A percentile compares a stretch with the other conserved stretches of the same genome.
Evolutionary conservation across 179 eudicot species (phyloP).

Genomic region (Spergularia azorica): DNA sequence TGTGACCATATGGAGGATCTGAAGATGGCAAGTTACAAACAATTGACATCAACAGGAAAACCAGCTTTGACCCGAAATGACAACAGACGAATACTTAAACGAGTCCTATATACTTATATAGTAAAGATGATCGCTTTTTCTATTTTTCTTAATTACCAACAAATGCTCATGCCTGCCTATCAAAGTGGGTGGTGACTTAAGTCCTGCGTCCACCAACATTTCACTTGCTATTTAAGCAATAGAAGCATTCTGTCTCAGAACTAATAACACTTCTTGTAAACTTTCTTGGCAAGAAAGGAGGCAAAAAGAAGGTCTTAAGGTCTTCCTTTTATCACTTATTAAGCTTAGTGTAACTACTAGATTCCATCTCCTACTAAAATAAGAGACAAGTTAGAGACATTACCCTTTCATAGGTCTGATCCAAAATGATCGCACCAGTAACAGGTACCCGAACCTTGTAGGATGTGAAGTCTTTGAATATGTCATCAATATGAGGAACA

Average conservation of each 20-base stretch:
- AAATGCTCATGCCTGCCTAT: not conserved
- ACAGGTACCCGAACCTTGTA: conserved; percentile 99
- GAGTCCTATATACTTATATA: not conserved
- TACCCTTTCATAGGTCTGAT: conserved; percentile 85
- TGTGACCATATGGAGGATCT: not conserved
- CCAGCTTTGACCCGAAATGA: not conserved
- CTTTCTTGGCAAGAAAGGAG: not conserved
- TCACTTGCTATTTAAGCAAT: not conserved
- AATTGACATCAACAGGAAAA: not conserved
- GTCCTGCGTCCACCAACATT: not conserved
- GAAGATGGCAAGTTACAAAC: not conserved
- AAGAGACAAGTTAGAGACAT: conserved; percentile 24
- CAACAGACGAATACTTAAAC: not conserved
- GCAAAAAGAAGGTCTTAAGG: not conserved
- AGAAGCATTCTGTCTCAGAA: not conserved
- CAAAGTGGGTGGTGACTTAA: not conserved
- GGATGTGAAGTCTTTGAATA: conserved; percentile 96
- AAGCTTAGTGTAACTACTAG: not conserved
- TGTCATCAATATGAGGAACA: conserved; percentile 94
- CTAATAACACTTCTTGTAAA: conserved; percentile 4
- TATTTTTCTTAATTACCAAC: not conserved
- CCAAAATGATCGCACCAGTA: conserved; percentile 96
- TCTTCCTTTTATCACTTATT: not conserved
- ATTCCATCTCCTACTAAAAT: not conserved
- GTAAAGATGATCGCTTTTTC: not conserved